phyloP scores from a whole-genome alignment of 2,329 filamentous ascomycete genomes.

The Botryotinia convoluta region DNA sequence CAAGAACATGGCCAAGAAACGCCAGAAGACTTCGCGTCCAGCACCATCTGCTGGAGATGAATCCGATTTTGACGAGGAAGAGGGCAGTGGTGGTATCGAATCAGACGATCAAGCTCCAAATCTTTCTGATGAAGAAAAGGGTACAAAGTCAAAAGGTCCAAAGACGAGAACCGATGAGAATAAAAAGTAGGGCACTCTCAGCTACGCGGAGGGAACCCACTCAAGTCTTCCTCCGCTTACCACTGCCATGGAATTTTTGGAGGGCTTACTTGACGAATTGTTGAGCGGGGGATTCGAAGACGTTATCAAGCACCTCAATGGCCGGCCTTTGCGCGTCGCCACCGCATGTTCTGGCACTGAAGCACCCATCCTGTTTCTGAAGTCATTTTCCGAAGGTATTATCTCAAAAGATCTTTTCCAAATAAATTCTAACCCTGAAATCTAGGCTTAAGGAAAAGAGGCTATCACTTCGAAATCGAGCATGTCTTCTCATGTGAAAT shows the following conservation, averaged over 20 bases:
- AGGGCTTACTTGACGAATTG: neutral
- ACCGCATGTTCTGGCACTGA: conserved; percentile 82
- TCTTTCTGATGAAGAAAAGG: neutral
- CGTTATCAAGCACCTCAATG: conserved; percentile 31
- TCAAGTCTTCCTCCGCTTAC: neutral
- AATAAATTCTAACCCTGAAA: conserved; percentile 8
- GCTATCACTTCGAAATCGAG: conserved; percentile 36
- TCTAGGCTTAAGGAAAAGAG: neutral
- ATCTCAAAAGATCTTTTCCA: conserved; percentile 9
- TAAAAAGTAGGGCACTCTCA: neutral
- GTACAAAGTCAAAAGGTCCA: neutral
- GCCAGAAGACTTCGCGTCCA: neutral
- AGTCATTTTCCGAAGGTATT: conserved; percentile 52
- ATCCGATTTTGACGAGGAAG: neutral
- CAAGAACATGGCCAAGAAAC: no score
- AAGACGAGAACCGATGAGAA: neutral
- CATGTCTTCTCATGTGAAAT: conserved; percentile 65
- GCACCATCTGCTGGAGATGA: neutral
- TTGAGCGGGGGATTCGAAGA: neutral
- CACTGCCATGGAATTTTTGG: neutral
- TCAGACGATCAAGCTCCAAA: neutral
- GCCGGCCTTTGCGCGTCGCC: conserved; percentile 51
- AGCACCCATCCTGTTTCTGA: conserved; percentile 64
- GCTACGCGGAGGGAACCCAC: neutral
- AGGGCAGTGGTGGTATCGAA: neutral